Conservation (phyloP, 75 land plant species). For the Isoetes taiwanensis region DNA sequence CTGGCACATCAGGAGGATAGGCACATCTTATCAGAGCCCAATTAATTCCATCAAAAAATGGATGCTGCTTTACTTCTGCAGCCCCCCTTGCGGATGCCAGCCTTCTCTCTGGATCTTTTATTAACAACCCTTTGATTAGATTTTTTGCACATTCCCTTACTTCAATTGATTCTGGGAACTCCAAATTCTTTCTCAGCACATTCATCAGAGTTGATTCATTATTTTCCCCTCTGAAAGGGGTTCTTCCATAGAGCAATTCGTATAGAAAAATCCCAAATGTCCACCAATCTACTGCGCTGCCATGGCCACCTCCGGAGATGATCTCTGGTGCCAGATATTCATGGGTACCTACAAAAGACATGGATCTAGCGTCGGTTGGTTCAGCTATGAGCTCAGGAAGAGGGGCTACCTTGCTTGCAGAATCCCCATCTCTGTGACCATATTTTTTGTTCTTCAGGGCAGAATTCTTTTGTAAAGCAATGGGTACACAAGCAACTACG, state of each 20-base stretch:
- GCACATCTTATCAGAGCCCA: slow-evolving; percentile 32
- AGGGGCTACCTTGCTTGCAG: slow-evolving; percentile 31
- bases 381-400: slow-evolving; percentile 83
- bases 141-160: slow-evolving; percentile 22
- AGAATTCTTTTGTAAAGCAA: slow-evolving; percentile 26
- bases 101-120: slow-evolving; percentile 25
- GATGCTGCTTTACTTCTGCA: slow-evolving; percentile 31
- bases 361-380: slow-evolving; percentile 75
- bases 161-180: slow-evolving; percentile 16
- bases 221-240: slow-evolving; percentile 58
- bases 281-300: slow-evolving; percentile 80
- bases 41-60: slow-evolving; percentile 26
- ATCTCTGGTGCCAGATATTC: slow-evolving; percentile 84
- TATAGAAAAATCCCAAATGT: slow-evolving; percentile 65
- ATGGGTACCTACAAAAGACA: slow-evolving; percentile 88
- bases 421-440: slow-evolving; percentile 22
- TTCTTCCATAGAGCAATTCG: slow-evolving; percentile 55
- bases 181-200: slow-evolving; percentile 20
- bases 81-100: slow-evolving; percentile 26
- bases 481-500: neutral
- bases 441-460: slow-evolving; percentile 27
- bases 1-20: slow-evolving; percentile 40
- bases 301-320: slow-evolving; percentile 55
- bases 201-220: slow-evolving; percentile 58
- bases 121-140: slow-evolving; percentile 25